Evolutionary conservation across 768 basidiomycete species (phyloP).

Genomic region (Pleurotus pulmonarius): DNA sequence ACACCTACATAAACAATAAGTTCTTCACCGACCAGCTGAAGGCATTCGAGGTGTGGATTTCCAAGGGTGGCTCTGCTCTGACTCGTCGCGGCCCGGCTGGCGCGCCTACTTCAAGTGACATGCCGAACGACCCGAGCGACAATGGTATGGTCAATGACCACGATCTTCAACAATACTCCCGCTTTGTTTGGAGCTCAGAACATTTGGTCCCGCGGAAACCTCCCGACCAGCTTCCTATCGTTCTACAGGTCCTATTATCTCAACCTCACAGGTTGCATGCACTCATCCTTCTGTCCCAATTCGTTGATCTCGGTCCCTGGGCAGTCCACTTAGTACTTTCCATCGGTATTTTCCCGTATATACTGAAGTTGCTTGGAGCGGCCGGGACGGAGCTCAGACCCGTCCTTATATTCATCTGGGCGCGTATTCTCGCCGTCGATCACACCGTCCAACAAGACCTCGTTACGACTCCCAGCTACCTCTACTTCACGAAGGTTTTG

Average conservation of each 20-base stretch:
- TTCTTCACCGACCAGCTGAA: constrained; percentile 97
- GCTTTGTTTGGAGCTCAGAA: constrained; percentile 22
- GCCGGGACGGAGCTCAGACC: constrained; percentile 94
- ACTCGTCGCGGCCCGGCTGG: constrained; percentile 76
- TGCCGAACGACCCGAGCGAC: constrained; percentile 24
- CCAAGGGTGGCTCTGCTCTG: constrained; percentile 83
- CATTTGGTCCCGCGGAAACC: constrained; percentile 84
- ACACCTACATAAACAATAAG: constrained; percentile 77
- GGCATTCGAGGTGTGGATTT: constrained; percentile 98
- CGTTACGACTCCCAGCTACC: constrained; percentile 77
- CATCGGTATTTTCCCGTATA: constrained; percentile 98
- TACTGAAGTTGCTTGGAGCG: constrained; percentile 92
- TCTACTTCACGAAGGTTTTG: constrained; percentile 81
- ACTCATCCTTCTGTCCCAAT: constrained; percentile 92
- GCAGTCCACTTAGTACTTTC: constrained; percentile 94
- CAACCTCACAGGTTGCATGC: constrained; percentile 95
- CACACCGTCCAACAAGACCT: constrained; percentile 88
- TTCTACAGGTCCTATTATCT: constrained; percentile 93
- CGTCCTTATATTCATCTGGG: constrained; percentile 98
- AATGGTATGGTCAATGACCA: constrained; percentile 1
- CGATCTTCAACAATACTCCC: constrained; percentile 13
- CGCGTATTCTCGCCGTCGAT: constrained; percentile 96
- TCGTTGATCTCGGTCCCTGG: constrained; percentile 98
- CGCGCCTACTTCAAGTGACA: constrained; percentile 41
- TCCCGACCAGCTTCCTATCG: constrained; percentile 96